Evolutionary conservation across 176 grass and related monocot species (phyloP), one percentile per base, ranked within the genome.

Genomic region (Rhynchospora pubera): DNA sequence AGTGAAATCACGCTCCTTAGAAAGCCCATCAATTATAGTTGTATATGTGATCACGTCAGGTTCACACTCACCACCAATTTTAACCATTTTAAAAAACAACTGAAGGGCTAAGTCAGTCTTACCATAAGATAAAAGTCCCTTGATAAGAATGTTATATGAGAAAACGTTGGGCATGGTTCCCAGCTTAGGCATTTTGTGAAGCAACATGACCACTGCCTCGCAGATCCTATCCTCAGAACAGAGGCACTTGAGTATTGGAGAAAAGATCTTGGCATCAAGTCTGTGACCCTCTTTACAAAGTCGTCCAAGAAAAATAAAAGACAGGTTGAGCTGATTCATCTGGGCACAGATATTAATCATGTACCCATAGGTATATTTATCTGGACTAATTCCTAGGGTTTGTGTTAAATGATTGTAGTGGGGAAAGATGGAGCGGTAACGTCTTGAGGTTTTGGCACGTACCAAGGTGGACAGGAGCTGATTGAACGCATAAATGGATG

Each of bases 111-210:
- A 6, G 0, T n/a, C 24, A 10, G 55, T 84, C 7, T 65, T 87
- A 18, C 48, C 51, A 1, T 50, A 4, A 42, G 39, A 15, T 0
- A 74, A 84, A 2, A 87, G 23, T 0, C 67, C 6, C 60, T 90
- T 87, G 1, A 90, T 63, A 47, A 89, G 10, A 34, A 61, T 18
- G 2, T 0, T 46, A 34, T 87, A 85, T 0, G 57, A 75, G 50
- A 83, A 0, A 4, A 51, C n/a, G 52, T 80, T 0, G 22, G 78
- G 89, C 15, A 30, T 6, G 48, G 82, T 80, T 11, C 83, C 79
- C n/a, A 88, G 15, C 47, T 83, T 26, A 46, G 79, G 62, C 86
- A 86, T 88, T 55, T 47, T 88, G n/a, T 81, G 70, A 16, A 84
- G 51, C 57, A 88, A 24, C 14, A 81, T 26, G 12, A 53, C 62